Evolutionary conservation across 352 stramenopile species (phyloP).

Genomic region (Phytophthora foliorum): DNA sequence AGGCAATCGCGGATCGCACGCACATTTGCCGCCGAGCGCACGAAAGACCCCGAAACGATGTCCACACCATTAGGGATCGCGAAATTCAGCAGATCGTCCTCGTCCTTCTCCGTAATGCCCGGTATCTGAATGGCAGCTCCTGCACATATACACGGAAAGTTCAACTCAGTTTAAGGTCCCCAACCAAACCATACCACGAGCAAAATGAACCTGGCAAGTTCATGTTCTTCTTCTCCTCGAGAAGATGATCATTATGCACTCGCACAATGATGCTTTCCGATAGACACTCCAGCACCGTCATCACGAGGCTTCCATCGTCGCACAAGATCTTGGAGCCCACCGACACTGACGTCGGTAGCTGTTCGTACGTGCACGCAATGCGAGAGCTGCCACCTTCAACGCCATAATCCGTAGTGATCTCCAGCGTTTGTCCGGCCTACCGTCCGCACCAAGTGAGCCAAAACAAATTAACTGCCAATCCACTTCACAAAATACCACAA

Average conservation of each 20-base stretch:
- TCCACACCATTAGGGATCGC: slow-evolving; percentile 97
- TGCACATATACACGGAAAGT: slow-evolving; percentile 20
- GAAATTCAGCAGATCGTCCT: slow-evolving; percentile 95
- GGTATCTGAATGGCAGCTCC: slow-evolving; percentile 90
- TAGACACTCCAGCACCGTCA: slow-evolving; percentile 91
- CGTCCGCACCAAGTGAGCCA: background rate
- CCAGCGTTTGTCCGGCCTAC: slow-evolving; percentile 78
- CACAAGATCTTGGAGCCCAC: slow-evolving; percentile 95
- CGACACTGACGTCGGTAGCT: slow-evolving; percentile 93
- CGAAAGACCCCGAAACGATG: slow-evolving; percentile 99
- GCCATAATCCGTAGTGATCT: slow-evolving; percentile 93
- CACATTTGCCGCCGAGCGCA: slow-evolving; percentile 98
- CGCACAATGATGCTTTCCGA: slow-evolving; percentile 78
- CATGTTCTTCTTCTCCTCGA: slow-evolving; percentile 98
- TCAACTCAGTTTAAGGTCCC: slow-evolving; percentile 8
- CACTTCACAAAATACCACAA: slow-evolving; percentile 3
- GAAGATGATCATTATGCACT: slow-evolving; percentile 88
- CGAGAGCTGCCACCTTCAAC: slow-evolving; percentile 75
- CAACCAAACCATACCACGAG: background rate
- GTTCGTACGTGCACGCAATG: slow-evolving; percentile 96
- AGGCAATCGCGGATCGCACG: slow-evolving; percentile 87
- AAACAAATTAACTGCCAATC: slow-evolving; percentile 15
- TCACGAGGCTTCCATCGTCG: slow-evolving; percentile 96
- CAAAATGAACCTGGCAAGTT: slow-evolving; percentile 90
- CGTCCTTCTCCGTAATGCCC: slow-evolving; percentile 96